These are phyloP conservation scores for Boletus patriciae DNA, from an alignment of 768 basidiomycete genomes.

Conservation along the genomic window DNA sequence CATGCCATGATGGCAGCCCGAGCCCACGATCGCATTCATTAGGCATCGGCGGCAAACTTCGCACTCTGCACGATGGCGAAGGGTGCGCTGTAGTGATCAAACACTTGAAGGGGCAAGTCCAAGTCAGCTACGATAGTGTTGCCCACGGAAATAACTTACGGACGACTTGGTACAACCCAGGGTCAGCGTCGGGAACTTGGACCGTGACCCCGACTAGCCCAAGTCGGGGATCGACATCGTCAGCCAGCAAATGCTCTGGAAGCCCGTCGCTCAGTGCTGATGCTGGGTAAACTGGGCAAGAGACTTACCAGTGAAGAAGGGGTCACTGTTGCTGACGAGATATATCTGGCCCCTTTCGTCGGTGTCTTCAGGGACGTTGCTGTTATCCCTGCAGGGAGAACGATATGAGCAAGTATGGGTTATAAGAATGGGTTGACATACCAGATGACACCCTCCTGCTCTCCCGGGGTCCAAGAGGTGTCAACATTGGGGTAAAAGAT, in stretches of 20 bases:
- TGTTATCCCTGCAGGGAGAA: slow-evolving; percentile 30
- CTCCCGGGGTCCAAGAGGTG: not conserved
- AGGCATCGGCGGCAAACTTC: not conserved
- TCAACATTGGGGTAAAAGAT: slow-evolving; percentile 19
- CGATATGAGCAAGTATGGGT: not conserved
- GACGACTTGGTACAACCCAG: slow-evolving; percentile 36
- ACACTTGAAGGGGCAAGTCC: slow-evolving; percentile 24
- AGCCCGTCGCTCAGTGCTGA: slow-evolving; percentile 2
- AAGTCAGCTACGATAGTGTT: slow-evolving; percentile 2
- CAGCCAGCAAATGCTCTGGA: slow-evolving; percentile 18
- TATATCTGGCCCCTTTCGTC: slow-evolving; percentile 30
- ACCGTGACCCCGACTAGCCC: slow-evolving; percentile 29
- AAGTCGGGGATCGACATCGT: slow-evolving; percentile 29
- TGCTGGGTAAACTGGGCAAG: not conserved
- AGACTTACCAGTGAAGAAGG: slow-evolving; percentile 25
- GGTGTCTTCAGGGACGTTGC: slow-evolving; percentile 29
- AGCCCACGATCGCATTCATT: not conserved
- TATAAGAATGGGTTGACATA: slow-evolving; percentile 10
- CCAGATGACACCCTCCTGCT: slow-evolving; percentile 24
- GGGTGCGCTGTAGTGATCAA: slow-evolving; percentile 30
- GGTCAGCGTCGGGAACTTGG: slow-evolving; percentile 29
- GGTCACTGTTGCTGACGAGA: slow-evolving; percentile 24
- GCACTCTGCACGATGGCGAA: slow-evolving; percentile 24
- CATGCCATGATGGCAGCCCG: not conserved
- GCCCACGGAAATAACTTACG: slow-evolving; percentile 21